Evolutionary conservation across 2,329 filamentous ascomycete species (phyloP), one percentile per base, ranked within the genome.

Genomic region (Pseudogymnoascus sp.): DNA sequence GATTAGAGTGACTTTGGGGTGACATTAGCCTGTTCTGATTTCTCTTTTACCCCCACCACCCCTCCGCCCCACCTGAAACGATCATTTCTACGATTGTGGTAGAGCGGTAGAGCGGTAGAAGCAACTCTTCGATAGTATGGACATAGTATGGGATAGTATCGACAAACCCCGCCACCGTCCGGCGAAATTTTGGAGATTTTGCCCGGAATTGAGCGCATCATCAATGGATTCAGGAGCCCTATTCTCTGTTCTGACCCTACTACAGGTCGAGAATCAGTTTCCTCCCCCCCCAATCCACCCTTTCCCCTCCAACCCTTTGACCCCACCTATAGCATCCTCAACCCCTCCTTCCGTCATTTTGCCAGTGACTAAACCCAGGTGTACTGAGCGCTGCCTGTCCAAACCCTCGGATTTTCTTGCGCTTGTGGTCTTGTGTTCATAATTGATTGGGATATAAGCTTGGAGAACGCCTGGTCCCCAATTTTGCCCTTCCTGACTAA

Each of bases 361-460:
- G 51, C 51, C 51, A 57, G 51, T 57, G 28, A 57, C 51, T 57
- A 57, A 57, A 57, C 51, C 51, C 28, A 34, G 8, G n/a, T 57
- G n/a, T 57, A 34, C 21, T 57, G n/a, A 7, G 8, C 4, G 51
- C 6, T 34, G 51, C 51, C 51, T 57, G 6, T 10, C 51, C 25
- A 57, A 57, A 57, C 28, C 28, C 25, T 57, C 51, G 51, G 51
- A 57, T 34, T 57, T 57, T 34, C 5, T 1, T 34, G 16, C 51
- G 51, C 51, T 34, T 57, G 51, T 57, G 51, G 51, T 57, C 51
- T 57, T 57, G 51, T 57, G 28, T 57, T 57, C 51, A 34, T 34
- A 23, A 54, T 57, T 57, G 51, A 57, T 57, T 57, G 51, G 51
- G 25, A 57, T 57, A 57, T 57, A 57, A 57, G 51, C 51, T 57